phyloP scores from a whole-genome alignment of 140 eudicot species.

The Bidens hawaiensis region DNA sequence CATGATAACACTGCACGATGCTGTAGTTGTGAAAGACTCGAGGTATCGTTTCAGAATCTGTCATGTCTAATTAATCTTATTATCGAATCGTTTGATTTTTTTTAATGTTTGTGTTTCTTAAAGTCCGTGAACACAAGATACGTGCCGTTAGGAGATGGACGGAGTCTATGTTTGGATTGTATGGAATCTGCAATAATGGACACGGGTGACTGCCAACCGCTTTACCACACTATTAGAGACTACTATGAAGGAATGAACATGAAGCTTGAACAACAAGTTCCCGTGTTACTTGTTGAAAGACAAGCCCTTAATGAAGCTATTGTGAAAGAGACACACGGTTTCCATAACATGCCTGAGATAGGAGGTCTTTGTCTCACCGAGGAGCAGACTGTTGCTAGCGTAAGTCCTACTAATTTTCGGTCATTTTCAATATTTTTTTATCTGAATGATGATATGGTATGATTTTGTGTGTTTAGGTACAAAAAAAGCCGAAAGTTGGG shows the following conservation, averaged over 20 bases:
- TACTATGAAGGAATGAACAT: conserved; percentile 97
- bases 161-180: conserved; percentile 93
- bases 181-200: conserved; percentile 99
- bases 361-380: too few species aligned
- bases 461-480: too few species aligned
- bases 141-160: conserved; percentile 80
- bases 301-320: too few species aligned
- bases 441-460: too few species aligned
- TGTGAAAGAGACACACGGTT: too few species aligned
- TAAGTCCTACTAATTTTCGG: too few species aligned
- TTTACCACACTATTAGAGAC: conserved; percentile 88
- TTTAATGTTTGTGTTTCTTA: conserved; percentile 16
- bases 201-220: conserved; percentile 94
- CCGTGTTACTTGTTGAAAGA: too few species aligned
- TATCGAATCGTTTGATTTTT: neutral
- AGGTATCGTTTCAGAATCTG: conserved; percentile 42
- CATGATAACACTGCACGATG: too few species aligned
- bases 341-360: too few species aligned
- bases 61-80: neutral
- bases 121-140: conserved; percentile 83
- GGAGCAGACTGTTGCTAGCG: too few species aligned
- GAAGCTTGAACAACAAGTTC: conserved; percentile 85
- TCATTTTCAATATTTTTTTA: too few species aligned
- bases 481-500: too few species aligned
- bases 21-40: conserved; percentile 94